These are phyloP conservation scores for Pestalotiopsis sp. DNA, from an alignment of 2,329 filamentous ascomycete genomes.

Conservation along the genomic window DNA sequence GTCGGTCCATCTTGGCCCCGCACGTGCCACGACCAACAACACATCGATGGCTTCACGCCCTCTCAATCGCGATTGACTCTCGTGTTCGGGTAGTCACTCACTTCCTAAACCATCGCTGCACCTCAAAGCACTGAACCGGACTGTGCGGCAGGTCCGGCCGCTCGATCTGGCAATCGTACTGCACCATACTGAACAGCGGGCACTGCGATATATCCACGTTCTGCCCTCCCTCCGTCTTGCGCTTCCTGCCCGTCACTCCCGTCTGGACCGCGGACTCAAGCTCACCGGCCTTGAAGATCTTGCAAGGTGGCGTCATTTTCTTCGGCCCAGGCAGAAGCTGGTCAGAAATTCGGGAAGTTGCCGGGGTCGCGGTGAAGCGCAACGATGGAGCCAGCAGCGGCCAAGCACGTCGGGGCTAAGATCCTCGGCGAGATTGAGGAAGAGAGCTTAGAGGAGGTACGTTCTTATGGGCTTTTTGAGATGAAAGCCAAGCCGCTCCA, in stretches of 20 bases:
- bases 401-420: slow-evolving; percentile 47
- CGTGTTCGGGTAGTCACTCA: slow-evolving; percentile 36
- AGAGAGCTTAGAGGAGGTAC: slow-evolving; percentile 61
- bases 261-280: slow-evolving; percentile 53
- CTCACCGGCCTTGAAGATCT: slow-evolving; percentile 54
- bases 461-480: slow-evolving; percentile 14
- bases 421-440: slow-evolving; percentile 60
- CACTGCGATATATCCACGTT: slow-evolving; percentile 56
- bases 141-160: slow-evolving; percentile 47
- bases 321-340: neutral
- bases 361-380: neutral
- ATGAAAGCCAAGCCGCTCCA: neutral
- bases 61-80: neutral
- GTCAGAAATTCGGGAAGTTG: neutral
- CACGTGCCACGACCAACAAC: neutral
- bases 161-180: slow-evolving; percentile 62
- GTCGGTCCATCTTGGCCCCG: neutral
- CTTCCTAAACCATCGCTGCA: slow-evolving; percentile 63
- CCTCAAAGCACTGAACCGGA: slow-evolving; percentile 56
- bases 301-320: slow-evolving; percentile 61
- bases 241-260: slow-evolving; percentile 50
- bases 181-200: slow-evolving; percentile 59
- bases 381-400: slow-evolving; percentile 36
- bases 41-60: slow-evolving; percentile 8
- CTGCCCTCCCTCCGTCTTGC: slow-evolving; percentile 45